Evolutionary conservation across 768 basidiomycete species (phyloP).

Genomic region (Lentinula guzmanii): DNA sequence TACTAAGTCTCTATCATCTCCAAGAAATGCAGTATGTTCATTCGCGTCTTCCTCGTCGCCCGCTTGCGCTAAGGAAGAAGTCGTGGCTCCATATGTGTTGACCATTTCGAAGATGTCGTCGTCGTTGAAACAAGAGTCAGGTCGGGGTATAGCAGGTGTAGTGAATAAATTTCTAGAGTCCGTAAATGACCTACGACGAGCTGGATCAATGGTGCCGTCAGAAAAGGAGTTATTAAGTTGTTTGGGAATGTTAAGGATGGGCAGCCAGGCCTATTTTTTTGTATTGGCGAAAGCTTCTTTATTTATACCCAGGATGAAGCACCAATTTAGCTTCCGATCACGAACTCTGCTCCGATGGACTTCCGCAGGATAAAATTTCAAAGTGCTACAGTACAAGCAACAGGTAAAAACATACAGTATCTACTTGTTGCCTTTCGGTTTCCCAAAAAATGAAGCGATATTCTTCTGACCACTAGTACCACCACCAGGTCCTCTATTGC

Average conservation of each 20-base stretch:
- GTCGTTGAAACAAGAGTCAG: not conserved
- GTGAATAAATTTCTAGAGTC: not conserved
- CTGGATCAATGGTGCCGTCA: not conserved
- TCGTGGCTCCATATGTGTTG: conserved; percentile 60
- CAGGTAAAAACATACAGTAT: not conserved
- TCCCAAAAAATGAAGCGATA: conserved; percentile 32
- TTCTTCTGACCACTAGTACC: conserved; percentile 18
- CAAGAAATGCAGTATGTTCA: conserved; percentile 48
- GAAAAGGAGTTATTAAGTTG: not conserved
- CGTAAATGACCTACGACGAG: not conserved
- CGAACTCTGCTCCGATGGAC: not conserved
- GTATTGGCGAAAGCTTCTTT: not conserved
- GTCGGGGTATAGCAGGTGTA: not conserved
- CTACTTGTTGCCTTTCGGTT: conserved; percentile 12
- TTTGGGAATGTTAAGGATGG: not conserved
- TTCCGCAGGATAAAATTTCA: no score
- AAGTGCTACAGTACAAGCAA: no score
- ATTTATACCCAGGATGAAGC: not conserved
- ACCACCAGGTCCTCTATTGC: not conserved
- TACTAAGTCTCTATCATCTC: conserved; percentile 25
- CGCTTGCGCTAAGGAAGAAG: conserved; percentile 12
- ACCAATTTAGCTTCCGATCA: not conserved
- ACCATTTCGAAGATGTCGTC: conserved; percentile 50
- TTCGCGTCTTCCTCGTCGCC: conserved; percentile 38
- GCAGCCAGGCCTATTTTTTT: not conserved